These are phyloP conservation scores for Cyberlindnera xylosilytica DNA, from an alignment of 805 yeast genomes.

Conservation along the genomic window DNA sequence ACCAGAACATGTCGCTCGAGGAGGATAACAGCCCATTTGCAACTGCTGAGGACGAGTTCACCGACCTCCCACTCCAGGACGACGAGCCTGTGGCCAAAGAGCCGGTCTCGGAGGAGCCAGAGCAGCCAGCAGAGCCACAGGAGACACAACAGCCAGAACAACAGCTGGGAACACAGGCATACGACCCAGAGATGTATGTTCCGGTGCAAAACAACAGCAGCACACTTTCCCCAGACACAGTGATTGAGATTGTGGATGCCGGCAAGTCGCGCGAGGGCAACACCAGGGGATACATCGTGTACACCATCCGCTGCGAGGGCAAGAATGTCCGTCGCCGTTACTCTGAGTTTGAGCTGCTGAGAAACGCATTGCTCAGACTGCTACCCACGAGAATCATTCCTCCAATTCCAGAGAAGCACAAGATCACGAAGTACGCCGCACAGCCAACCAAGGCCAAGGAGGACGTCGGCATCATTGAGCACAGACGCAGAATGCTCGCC, in stretches of 20 bases:
- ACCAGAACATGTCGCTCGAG: slow-evolving; percentile 16
- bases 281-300: slow-evolving; percentile 74
- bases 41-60: slow-evolving; percentile 25
- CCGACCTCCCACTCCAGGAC: slow-evolving; percentile 24
- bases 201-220: too few species aligned
- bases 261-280: slow-evolving; percentile 82
- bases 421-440: slow-evolving; percentile 44
- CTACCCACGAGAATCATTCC: slow-evolving; percentile 86
- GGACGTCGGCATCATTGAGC: slow-evolving; percentile 51
- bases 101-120: slow-evolving; percentile 18
- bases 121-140: slow-evolving; percentile 2
- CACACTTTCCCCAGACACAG: too few species aligned
- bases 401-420: slow-evolving; percentile 88
- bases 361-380: slow-evolving; percentile 65
- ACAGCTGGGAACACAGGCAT: slow-evolving; percentile 21
- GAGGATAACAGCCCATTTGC: slow-evolving; percentile 28
- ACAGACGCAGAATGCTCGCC: slow-evolving; percentile 72
- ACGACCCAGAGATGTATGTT: slow-evolving; percentile 29
- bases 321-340: slow-evolving; percentile 76
- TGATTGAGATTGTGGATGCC: slow-evolving; percentile 72
- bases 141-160: too few species aligned
- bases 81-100: slow-evolving; percentile 19
- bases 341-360: slow-evolving; percentile 84
- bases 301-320: slow-evolving; percentile 67
- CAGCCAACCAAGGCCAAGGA: slow-evolving; percentile 41